Evolutionary conservation across 495 filamentous ascomycete genomes (phyloP).

Genomic region (Cercophora samala): DNA sequence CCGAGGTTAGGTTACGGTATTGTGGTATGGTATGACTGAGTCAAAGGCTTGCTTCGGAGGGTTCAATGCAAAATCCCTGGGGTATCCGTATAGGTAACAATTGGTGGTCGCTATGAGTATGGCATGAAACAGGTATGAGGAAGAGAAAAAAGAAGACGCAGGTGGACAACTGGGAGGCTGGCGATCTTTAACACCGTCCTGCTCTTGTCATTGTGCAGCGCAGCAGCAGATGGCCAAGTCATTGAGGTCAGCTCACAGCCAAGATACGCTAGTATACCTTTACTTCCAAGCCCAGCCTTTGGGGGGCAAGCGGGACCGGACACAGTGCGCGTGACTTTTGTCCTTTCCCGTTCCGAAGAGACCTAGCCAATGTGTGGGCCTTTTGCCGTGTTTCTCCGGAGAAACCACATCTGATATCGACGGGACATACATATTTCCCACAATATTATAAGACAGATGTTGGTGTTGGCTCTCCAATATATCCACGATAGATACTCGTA

Average conservation of each 20-base stretch:
- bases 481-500: neutral
- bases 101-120: neutral
- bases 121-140: neutral
- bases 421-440: neutral
- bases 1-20: slow-evolving; percentile 2
- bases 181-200: slow-evolving; percentile 26
- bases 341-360: neutral
- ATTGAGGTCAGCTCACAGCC: slow-evolving; percentile 3
- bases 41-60: neutral
- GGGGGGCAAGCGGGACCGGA: slow-evolving; percentile 1
- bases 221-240: neutral
- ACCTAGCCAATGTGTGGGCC: neutral
- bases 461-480: neutral
- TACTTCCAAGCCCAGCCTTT: neutral
- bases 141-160: slow-evolving; percentile 10
- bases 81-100: neutral
- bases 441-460: neutral
- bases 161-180: slow-evolving; percentile 17
- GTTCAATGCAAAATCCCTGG: neutral
- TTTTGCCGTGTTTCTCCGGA: slow-evolving; percentile 10
- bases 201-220: slow-evolving; percentile 21
- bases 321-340: slow-evolving; percentile 11
- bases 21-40: neutral
- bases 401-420: neutral
- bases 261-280: slow-evolving; percentile 6